phyloP scores from a whole-genome alignment of 441 rosid genomes.

The Metrosideros polymorpha region DNA sequence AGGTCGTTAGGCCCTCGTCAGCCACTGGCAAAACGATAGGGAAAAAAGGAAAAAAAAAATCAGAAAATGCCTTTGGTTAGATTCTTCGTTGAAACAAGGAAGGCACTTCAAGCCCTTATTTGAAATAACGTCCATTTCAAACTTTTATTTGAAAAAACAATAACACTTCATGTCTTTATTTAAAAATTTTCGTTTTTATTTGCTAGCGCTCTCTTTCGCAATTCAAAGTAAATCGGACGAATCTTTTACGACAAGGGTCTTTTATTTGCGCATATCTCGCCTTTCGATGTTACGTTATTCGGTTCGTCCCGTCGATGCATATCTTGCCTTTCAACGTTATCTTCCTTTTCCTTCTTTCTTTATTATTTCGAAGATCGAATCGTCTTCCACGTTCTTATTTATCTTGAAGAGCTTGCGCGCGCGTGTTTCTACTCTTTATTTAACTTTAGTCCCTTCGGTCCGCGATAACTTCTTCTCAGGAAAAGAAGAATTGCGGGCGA shows the following conservation, averaged over 20 bases:
- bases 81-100: too few species aligned
- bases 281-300: not conserved
- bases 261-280: fast-evolving
- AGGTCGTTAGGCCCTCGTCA: too few species aligned
- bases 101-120: too few species aligned
- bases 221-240: not conserved
- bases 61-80: too few species aligned
- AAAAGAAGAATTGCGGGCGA: not conserved
- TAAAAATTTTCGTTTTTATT: too few species aligned
- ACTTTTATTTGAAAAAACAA: too few species aligned
- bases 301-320: fast-evolving
- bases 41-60: too few species aligned
- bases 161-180: too few species aligned
- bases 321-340: not conserved
- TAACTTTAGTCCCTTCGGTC: not conserved
- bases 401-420: not conserved
- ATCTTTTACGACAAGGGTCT: not conserved
- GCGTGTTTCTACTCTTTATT: not conserved
- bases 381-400: not conserved
- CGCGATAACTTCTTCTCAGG: not conserved
- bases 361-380: not conserved
- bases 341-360: not conserved
- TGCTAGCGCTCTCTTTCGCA: too few species aligned
- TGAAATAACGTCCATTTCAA: too few species aligned
- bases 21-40: too few species aligned